Evolutionary conservation across 257 asterid genomes (phyloP), one percentile per base, ranked within the genome.

Genomic region (Salvia miltiorrhiza): DNA sequence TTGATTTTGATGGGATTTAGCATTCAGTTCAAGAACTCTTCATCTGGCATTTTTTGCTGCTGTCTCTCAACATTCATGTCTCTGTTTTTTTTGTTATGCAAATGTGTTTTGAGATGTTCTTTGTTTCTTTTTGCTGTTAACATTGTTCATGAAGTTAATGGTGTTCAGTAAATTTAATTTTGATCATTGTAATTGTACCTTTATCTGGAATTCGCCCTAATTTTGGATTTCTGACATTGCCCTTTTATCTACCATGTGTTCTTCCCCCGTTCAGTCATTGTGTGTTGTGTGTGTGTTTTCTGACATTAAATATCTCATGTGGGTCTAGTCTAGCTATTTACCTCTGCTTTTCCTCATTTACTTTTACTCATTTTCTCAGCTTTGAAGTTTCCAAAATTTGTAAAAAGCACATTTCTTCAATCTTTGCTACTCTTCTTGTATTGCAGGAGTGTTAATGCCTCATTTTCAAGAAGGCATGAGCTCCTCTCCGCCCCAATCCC

Each of bases 371-470:
- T 52, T 74, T 6, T 64, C 28, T 33, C 26, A 32, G 45, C 57
- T 64, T 53, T 33, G 41, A 44, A 32, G 21, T 60, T 76, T 40
- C 67, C 64, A 71, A 53, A 67, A 60, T 2, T 0, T 2, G 23
- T 10, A 62, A 62, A 44, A 47, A 33, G 44, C 41, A 70, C 68
- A 63, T 55, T 24, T 19, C 17, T 17, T 13, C 45, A 61, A 60
- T 37, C 45, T 35, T 1, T 37, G 8, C 30, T 37, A 11, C 11
- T 49, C 8, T 67, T 20, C 30, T 2, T 40, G 16, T 1, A 0
- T 50, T 56, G n/a, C 77, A 88, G 97, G 70, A 85, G 65, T 58
- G 83, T 90, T 6, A 83, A 83, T 57, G 87, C 65, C 1, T 86
- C 96, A 0, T 45, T 86, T 9, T 75, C 87, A 47, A 80, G 90